Evolutionary conservation across 805 yeast genomes (phyloP).

Genomic region (Lipomyces kockii): DNA sequence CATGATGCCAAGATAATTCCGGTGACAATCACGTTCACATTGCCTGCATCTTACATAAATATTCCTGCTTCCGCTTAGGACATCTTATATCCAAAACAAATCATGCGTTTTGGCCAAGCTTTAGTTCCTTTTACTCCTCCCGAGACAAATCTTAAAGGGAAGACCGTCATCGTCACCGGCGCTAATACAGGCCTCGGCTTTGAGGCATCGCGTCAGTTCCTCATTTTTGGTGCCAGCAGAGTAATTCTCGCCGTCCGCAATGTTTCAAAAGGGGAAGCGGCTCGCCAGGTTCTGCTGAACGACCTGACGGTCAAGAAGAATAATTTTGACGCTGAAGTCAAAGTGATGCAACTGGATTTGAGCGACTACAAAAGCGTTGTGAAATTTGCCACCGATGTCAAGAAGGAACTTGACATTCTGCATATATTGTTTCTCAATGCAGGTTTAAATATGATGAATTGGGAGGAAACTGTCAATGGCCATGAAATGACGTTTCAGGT

Average conservation of each 20-base stretch:
- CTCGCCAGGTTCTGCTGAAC: not conserved
- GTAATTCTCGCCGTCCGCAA: slow-evolving; percentile 19
- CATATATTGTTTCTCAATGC: not conserved
- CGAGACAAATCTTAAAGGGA: not conserved
- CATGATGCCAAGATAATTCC: no score
- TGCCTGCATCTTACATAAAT: no score
- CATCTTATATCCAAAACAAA: no score
- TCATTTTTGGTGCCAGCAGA: not conserved
- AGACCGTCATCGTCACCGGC: slow-evolving; percentile 26
- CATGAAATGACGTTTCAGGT: slow-evolving; percentile 8
- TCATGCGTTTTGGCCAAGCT: not conserved
- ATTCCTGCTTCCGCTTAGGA: no score
- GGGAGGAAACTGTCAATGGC: slow-evolving; percentile 6
- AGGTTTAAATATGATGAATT: not conserved
- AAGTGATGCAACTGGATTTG: slow-evolving; percentile 18
- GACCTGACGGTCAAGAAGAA: slow-evolving; percentile 4
- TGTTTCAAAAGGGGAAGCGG: slow-evolving; percentile 13
- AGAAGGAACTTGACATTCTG: not conserved
- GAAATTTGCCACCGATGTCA: slow-evolving; percentile 5
- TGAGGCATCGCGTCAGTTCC: slow-evolving; percentile 21
- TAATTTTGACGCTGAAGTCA: not conserved
- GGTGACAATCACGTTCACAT: no score
- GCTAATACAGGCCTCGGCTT: slow-evolving; percentile 18
- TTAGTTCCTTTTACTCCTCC: not conserved
- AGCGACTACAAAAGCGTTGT: slow-evolving; percentile 5